Evolutionary conservation across 495 filamentous ascomycete genomes (phyloP).

Genomic region (Xylaria flabelliformis): DNA sequence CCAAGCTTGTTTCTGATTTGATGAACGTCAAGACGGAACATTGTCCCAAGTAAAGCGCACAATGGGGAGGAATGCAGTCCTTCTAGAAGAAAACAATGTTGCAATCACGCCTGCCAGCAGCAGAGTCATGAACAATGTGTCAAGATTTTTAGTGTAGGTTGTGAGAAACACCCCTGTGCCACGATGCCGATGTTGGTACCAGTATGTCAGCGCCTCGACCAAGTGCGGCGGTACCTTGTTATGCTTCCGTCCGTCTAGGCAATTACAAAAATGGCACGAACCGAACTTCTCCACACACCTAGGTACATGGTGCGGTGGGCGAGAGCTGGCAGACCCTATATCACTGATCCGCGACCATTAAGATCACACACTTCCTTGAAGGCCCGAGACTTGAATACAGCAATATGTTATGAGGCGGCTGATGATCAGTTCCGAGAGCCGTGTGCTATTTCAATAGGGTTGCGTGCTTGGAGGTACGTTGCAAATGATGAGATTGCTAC

Average conservation of each 20-base stretch:
- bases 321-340: not conserved
- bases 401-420: not conserved
- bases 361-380: not conserved
- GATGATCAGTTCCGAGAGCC: not conserved
- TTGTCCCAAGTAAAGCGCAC: constrained; percentile 2
- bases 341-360: not conserved
- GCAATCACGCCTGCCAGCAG: not conserved
- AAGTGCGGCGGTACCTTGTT: constrained; percentile 22
- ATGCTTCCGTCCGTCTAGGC: not conserved
- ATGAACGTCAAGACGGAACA: not conserved
- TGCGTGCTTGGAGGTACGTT: not conserved
- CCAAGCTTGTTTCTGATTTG: constrained; percentile 22
- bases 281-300: constrained; percentile 1
- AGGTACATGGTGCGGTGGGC: constrained; percentile 9
- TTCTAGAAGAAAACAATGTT: not conserved
- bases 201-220: constrained; percentile 21
- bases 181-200: constrained; percentile 3
- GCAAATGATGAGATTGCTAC: not conserved
- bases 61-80: not conserved
- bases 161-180: constrained; percentile 19
- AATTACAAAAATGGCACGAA: constrained; percentile 14
- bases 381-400: not conserved
- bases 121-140: constrained; percentile 13
- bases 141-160: constrained; percentile 7
- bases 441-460: not conserved